These are phyloP conservation scores for Trichoderma sp. DNA, from an alignment of 2,329 filamentous ascomycete genomes.

Conservation along the genomic window DNA sequence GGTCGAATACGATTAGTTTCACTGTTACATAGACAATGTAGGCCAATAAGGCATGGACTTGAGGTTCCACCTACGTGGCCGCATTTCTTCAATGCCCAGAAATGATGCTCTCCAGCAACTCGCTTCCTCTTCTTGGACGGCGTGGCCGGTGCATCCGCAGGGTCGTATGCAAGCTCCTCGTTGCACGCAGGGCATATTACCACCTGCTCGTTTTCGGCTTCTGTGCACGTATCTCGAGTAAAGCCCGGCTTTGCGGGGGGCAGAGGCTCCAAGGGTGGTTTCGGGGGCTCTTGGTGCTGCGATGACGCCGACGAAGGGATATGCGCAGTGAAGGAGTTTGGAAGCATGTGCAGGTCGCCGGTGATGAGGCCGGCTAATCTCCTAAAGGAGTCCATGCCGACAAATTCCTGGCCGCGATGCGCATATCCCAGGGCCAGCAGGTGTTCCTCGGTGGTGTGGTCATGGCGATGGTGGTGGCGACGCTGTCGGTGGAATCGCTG, in stretches of 20 bases:
- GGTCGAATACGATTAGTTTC: slow-evolving; percentile 3
- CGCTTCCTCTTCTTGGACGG: slow-evolving; percentile 49
- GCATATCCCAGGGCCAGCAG: slow-evolving; percentile 35
- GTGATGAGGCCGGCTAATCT: slow-evolving; percentile 37
- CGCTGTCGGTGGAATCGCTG: slow-evolving; percentile 18
- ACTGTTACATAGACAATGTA: neutral
- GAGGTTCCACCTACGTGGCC: slow-evolving; percentile 71
- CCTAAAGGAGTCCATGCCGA: slow-evolving; percentile 32
- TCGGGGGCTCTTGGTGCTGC: slow-evolving; percentile 40
- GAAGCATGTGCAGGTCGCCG: slow-evolving; percentile 31
- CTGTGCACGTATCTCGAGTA: slow-evolving; percentile 66
- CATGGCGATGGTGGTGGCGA: slow-evolving; percentile 3
- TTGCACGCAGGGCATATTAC: slow-evolving; percentile 87
- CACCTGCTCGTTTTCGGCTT: slow-evolving; percentile 62
- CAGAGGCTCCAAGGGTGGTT: slow-evolving; percentile 63
- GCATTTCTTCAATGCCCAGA: slow-evolving; percentile 89
- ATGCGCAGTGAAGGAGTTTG: slow-evolving; percentile 34
- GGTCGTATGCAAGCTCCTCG: slow-evolving; percentile 78
- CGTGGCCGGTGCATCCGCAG: slow-evolving; percentile 43
- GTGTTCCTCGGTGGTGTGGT: slow-evolving; percentile 31
- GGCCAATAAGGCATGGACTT: neutral
- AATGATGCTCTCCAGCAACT: slow-evolving; percentile 72
- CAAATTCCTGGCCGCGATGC: slow-evolving; percentile 32
- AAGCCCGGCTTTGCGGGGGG: slow-evolving; percentile 74
- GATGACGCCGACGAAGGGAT: neutral